phyloP scores from a whole-genome alignment of 2,329 filamentous ascomycete species.

The Chaetothyriales sp. region DNA sequence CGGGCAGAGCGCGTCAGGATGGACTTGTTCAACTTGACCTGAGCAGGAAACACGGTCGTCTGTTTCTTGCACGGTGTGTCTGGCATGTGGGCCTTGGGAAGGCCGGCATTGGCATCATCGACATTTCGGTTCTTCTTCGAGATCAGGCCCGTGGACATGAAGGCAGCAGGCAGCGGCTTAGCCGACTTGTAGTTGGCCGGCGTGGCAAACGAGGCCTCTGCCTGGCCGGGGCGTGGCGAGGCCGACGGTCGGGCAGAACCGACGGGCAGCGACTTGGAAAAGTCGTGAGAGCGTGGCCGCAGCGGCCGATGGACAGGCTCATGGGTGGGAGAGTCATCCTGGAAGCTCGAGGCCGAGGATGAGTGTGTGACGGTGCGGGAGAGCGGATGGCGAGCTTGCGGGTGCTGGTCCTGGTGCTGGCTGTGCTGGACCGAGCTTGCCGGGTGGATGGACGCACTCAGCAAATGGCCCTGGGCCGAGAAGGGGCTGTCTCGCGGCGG shows the following conservation, averaged over 20 bases:
- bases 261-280: conserved; percentile 57
- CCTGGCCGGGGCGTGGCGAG: conserved; percentile 13
- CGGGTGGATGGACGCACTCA: conserved; percentile 39
- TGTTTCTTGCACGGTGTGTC: conserved; percentile 94
- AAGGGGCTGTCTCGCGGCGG: conserved; percentile 51
- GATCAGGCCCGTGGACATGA: conserved; percentile 85
- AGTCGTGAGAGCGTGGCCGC: conserved; percentile 16
- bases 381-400: conserved; percentile 54
- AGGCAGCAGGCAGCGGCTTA: conserved; percentile 65
- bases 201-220: conserved; percentile 47
- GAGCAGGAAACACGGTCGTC: conserved; percentile 47
- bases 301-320: conserved; percentile 41
- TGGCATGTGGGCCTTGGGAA: conserved; percentile 56
- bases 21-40: conserved; percentile 41
- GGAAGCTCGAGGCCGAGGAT: conserved; percentile 63
- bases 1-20: conserved; percentile 50
- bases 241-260: conserved; percentile 43
- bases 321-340: conserved; percentile 56
- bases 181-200: conserved; percentile 62
- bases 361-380: conserved; percentile 78
- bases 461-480: conserved; percentile 37
- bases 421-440: conserved; percentile 26
- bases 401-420: conserved; percentile 13
- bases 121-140: conserved; percentile 84
- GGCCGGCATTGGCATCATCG: conserved; percentile 45